Evolutionary conservation across 495 filamentous ascomycete genomes (phyloP).

Genomic region (Xylaria curta): DNA sequence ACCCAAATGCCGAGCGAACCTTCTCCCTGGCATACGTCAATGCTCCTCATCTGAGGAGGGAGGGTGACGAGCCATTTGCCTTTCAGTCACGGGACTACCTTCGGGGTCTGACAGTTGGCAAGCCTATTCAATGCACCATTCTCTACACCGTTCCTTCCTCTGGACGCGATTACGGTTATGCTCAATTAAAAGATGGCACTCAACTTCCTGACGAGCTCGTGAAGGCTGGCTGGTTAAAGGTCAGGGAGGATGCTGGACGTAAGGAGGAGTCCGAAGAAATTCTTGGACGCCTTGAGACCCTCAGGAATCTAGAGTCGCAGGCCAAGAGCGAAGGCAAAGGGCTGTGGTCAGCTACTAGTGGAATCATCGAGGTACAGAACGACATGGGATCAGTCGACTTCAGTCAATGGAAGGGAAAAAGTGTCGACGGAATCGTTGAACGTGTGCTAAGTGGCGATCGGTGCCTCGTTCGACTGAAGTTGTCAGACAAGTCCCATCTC

Average conservation of each 20-base stretch:
- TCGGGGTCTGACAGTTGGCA: conserved; percentile 81
- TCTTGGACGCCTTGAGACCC: conserved; percentile 70
- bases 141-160: conserved; percentile 82
- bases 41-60: conserved; percentile 82
- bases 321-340: conserved; percentile 81
- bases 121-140: conserved; percentile 81
- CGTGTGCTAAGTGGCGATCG: conserved; percentile 90
- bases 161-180: conserved; percentile 85
- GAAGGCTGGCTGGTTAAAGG: conserved; percentile 85
- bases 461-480: conserved; percentile 79
- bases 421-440: conserved; percentile 79
- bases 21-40: conserved; percentile 91
- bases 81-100: conserved; percentile 95
- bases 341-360: conserved; percentile 67
- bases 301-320: conserved; percentile 78
- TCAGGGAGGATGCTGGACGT: conserved; percentile 89
- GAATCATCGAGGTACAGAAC: conserved; percentile 75
- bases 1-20: conserved; percentile 78
- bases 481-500: conserved; percentile 77
- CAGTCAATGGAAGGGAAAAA: conserved; percentile 76
- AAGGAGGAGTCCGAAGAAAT: conserved; percentile 83
- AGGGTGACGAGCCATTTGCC: conserved; percentile 89
- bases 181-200: conserved; percentile 74
- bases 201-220: conserved; percentile 79
- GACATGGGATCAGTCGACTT: conserved; percentile 77